Percentiles rank a stretch among this genome's conserved stretches.
Evolutionary conservation across 345 rosid genomes (phyloP).

Genomic region (Eucalyptus microcorys): DNA sequence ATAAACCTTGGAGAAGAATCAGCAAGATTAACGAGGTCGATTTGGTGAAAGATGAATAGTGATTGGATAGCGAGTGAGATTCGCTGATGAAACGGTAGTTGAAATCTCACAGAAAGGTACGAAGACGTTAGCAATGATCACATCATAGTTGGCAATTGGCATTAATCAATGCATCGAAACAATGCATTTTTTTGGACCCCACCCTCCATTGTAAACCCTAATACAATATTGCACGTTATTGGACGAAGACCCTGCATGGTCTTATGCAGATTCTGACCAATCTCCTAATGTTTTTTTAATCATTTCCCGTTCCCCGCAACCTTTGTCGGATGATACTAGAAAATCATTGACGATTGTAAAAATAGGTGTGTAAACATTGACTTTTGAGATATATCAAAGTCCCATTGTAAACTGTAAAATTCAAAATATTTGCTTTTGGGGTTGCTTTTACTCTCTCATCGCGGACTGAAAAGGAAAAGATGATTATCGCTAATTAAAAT

Average conservation of each 20-base stretch:
- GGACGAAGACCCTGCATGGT: background rate
- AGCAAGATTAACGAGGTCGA: background rate
- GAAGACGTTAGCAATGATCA: background rate
- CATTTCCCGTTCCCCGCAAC: background rate
- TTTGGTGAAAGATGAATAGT: background rate
- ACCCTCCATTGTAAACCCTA: background rate
- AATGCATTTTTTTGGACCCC: background rate
- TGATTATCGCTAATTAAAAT: background rate
- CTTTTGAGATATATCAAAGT: background rate
- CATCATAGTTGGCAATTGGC: background rate
- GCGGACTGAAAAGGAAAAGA: background rate
- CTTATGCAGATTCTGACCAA: background rate
- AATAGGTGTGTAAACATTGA: background rate
- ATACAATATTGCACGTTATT: background rate
- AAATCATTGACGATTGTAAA: background rate
- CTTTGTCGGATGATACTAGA: background rate
- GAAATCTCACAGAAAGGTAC: background rate
- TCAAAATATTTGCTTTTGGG: background rate
- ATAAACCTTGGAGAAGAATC: background rate
- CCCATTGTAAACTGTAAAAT: background rate
- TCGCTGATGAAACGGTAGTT: constrained; percentile 1
- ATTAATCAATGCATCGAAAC: background rate
- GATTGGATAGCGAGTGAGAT: background rate
- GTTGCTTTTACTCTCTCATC: background rate
- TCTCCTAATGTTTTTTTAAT: background rate